A percentile compares a stretch with the other conserved stretches of the same genome.
Evolutionary conservation across 495 filamentous ascomycete genomes (phyloP).

Genomic region (Penicillium cosmopolitanum): DNA sequence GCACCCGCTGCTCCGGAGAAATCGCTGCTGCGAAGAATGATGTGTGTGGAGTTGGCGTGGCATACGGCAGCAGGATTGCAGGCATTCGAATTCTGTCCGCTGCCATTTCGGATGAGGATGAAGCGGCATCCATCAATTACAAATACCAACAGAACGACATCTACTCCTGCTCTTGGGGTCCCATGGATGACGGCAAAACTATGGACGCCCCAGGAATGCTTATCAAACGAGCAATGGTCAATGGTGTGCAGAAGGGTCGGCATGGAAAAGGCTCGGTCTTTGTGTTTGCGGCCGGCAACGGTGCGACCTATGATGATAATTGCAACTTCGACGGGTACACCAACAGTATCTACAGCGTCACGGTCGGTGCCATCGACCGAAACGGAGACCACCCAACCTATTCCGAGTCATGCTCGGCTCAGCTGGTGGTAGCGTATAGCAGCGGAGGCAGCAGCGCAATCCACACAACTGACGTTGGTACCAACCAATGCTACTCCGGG

Average conservation of each 20-base stretch:
- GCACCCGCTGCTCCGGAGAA: slow-evolving; percentile 93
- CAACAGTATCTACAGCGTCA: slow-evolving; percentile 98
- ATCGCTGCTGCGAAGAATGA: slow-evolving; percentile 88
- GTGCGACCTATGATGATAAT: slow-evolving; percentile 84
- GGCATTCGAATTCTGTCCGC: slow-evolving; percentile 90
- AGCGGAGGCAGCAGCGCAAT: slow-evolving; percentile 88
- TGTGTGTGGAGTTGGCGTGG: slow-evolving; percentile 94
- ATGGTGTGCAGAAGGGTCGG: slow-evolving; percentile 87
- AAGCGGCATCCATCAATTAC: slow-evolving; percentile 91
- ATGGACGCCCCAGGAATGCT: slow-evolving; percentile 94
- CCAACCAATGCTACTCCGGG: slow-evolving; percentile 70
- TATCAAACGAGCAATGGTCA: slow-evolving; percentile 87
- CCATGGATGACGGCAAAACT: slow-evolving; percentile 85
- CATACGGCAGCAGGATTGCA: slow-evolving; percentile 86
- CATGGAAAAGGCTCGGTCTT: slow-evolving; percentile 86
- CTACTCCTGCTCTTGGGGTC: slow-evolving; percentile 98
- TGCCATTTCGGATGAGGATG: slow-evolving; percentile 88
- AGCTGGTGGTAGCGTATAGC: slow-evolving; percentile 94
- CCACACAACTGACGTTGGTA: slow-evolving; percentile 93
- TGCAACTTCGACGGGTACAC: slow-evolving; percentile 99
- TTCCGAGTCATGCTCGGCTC: slow-evolving; percentile 93
- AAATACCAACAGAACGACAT: slow-evolving; percentile 90
- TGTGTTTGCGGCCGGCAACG: slow-evolving; percentile 97
- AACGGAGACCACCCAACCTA: slow-evolving; percentile 87
- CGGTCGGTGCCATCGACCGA: slow-evolving; percentile 89